These are phyloP conservation scores for Lachnellula arida DNA, from an alignment of 2,329 filamentous ascomycete genomes.

Conservation along the genomic window DNA sequence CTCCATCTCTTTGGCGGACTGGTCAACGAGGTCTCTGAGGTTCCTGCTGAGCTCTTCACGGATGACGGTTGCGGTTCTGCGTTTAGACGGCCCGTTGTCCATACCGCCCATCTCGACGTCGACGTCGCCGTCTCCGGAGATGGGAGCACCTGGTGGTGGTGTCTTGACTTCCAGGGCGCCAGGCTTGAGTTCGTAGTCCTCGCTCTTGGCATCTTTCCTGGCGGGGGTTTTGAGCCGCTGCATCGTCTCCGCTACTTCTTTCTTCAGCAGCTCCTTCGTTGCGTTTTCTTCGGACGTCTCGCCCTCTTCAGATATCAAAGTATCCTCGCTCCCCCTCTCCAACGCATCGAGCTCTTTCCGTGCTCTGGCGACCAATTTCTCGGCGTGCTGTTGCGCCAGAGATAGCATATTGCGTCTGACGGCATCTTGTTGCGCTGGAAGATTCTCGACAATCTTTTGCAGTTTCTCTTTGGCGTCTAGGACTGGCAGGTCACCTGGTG, in stretches of 20 bases:
- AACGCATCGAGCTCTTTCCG: slow-evolving; percentile 12
- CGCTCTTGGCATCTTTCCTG: slow-evolving; percentile 19
- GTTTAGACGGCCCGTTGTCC: background rate
- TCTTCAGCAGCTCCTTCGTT: background rate
- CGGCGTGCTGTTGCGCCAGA: slow-evolving; percentile 11
- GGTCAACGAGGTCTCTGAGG: slow-evolving; percentile 13
- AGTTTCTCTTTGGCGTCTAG: slow-evolving; percentile 12
- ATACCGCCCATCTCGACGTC: slow-evolving; percentile 16
- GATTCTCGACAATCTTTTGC: slow-evolving; percentile 17
- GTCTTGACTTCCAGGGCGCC: slow-evolving; percentile 4
- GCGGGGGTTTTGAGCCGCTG: slow-evolving; percentile 33
- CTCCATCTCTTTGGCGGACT: slow-evolving; percentile 12
- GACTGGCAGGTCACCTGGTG: background rate
- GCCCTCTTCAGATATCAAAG: background rate
- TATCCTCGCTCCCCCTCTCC: slow-evolving; percentile 1
- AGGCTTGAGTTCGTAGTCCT: slow-evolving; percentile 15
- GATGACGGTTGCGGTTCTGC: slow-evolving; percentile 9
- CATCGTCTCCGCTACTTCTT: slow-evolving; percentile 40
- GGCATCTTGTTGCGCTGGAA: slow-evolving; percentile 20
- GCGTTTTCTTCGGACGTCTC: background rate
- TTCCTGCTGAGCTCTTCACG: slow-evolving; percentile 4
- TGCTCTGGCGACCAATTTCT: slow-evolving; percentile 8
- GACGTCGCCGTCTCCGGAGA: background rate
- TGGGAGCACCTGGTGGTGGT: background rate
- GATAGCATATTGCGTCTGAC: slow-evolving; percentile 22